Conservation (phyloP, 2,329 filamentous ascomycete species). For the Alternaria brassicicola region DNA sequence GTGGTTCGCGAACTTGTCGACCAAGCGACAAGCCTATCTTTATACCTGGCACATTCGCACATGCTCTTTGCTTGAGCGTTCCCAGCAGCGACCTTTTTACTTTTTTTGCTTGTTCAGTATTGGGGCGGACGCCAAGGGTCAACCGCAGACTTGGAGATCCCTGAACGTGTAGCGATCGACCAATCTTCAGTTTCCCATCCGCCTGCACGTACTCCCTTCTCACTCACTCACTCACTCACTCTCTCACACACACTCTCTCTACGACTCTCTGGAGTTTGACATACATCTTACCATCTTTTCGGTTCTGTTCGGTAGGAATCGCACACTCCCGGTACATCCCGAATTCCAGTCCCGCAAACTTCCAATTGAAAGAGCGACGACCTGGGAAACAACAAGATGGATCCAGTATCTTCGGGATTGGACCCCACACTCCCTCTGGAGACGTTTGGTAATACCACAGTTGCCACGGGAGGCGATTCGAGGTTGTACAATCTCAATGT, state of each 20-base stretch:
- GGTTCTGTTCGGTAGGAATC: neutral
- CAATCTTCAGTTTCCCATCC: constrained; percentile 17
- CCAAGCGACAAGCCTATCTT: neutral
- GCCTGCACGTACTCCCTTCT: constrained; percentile 31
- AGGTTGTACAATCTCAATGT: constrained; percentile 76
- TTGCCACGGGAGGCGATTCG: constrained; percentile 69
- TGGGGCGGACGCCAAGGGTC: constrained; percentile 32
- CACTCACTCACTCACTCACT: too few relatives aligned
- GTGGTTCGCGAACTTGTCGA: constrained; percentile 5
- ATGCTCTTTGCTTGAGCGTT: constrained; percentile 2
- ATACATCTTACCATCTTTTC: neutral
- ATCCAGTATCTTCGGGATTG: constrained; percentile 33
- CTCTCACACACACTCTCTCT: too few relatives aligned
- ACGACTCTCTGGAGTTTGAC: constrained; percentile 5
- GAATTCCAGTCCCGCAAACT: neutral
- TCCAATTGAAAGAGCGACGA: neutral
- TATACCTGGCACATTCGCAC: constrained; percentile 7
- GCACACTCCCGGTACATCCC: neutral
- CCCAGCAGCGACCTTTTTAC: constrained; percentile 12
- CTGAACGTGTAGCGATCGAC: constrained; percentile 31
- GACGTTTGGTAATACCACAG: constrained; percentile 63
- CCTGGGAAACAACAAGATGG: constrained; percentile 28
- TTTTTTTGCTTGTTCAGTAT: constrained; percentile 16
- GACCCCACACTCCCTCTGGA: constrained; percentile 44
- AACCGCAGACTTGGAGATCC: constrained; percentile 23